These are phyloP conservation scores for Teratosphaeria viscida DNA, from an alignment of 2,329 filamentous ascomycete species.

Conservation along the genomic window DNA sequence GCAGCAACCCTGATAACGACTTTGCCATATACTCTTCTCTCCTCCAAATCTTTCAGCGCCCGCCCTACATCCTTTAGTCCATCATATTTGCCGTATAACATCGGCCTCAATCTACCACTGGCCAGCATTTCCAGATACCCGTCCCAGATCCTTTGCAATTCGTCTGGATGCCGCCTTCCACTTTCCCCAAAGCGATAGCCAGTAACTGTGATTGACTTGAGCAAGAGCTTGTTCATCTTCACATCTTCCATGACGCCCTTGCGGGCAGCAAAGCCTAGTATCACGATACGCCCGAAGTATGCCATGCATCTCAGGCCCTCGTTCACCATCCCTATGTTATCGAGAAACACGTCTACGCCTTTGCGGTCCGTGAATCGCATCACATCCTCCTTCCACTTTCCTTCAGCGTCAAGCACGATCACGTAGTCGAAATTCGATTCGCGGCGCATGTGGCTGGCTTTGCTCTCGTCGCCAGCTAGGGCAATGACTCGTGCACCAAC, in stretches of 20 bases:
- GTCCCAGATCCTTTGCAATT: conserved; percentile 41
- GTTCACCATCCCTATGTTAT: conserved; percentile 48
- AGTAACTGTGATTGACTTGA: conserved; percentile 44
- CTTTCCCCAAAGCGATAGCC: conserved; percentile 51
- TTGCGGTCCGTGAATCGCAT: conserved; percentile 36
- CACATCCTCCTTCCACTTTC: conserved; percentile 43
- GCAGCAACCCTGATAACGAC: conserved; percentile 39
- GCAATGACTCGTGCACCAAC: conserved; percentile 45
- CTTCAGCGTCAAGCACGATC: conserved; percentile 31
- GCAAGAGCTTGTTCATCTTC: conserved; percentile 43
- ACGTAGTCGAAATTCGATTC: conserved; percentile 18
- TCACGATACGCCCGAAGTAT: conserved; percentile 44
- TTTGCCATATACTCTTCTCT: conserved; percentile 46
- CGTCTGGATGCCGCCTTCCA: conserved; percentile 38
- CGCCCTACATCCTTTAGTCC: conserved; percentile 41
- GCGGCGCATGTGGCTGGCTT: conserved; percentile 27
- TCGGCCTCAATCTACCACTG: conserved; percentile 39
- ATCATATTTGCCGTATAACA: conserved; percentile 40
- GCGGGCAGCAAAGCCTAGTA: conserved; percentile 49
- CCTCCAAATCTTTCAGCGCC: conserved; percentile 43
- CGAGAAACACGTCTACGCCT: conserved; percentile 49
- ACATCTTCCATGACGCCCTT: conserved; percentile 44
- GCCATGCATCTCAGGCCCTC: conserved; percentile 44
- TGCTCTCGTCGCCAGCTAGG: conserved; percentile 38
- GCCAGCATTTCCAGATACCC: conserved; percentile 41